Base-by-base conservation (phyloP, 2,329 filamentous ascomycete species). In the Curvularia sp. region DNA sequence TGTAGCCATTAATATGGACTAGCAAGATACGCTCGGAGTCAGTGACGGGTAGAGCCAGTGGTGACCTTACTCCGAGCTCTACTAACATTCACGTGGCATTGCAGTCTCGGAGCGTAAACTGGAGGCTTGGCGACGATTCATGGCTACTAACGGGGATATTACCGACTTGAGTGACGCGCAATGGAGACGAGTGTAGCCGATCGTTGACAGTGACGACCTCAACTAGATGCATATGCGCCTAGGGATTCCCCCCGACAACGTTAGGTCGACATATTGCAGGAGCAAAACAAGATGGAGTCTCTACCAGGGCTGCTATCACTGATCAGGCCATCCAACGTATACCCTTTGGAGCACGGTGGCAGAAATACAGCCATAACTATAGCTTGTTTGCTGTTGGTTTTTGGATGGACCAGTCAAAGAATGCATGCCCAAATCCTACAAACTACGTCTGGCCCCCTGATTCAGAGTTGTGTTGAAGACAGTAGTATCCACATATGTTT, bases 341-440 rank as follows among this genome's bases (percentile, higher is more conserved):
- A 13, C 30, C 28, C 42, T 5, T 5, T 42, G 18, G 19, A n/a
- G 34, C 23, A 28, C 30, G 52, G 32, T 43, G 39, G 21, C 10
- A 34, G 34, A n/a, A 30, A 30, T 34, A 15, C 28, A 50, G 5
- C 23, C n/a, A 32, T 42, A 23, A 34, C 36, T 34, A n/a, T 47
- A 51, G 52, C 41, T 47, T 48, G 59, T 63, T 63, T 67, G 62
- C 36, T 50, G 42, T 53, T 49, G 32, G 7, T 8, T 21, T 48
- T 59, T 54, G 48, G 55, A 30, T 34, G 23, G 43, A 56, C 63
- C 55, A 62, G 65, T 63, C 65, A 61, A 57, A 56, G 58, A 53
- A 55, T 58, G 59, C 57, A 59, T 54, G 49, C 39, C 53, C 60
- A 63, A 62, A 62, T 49, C 30, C 41, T 45, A 57, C 60, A 60